Conservation (phyloP, 257 asterid genomes). For the Penstemon eatonii region DNA sequence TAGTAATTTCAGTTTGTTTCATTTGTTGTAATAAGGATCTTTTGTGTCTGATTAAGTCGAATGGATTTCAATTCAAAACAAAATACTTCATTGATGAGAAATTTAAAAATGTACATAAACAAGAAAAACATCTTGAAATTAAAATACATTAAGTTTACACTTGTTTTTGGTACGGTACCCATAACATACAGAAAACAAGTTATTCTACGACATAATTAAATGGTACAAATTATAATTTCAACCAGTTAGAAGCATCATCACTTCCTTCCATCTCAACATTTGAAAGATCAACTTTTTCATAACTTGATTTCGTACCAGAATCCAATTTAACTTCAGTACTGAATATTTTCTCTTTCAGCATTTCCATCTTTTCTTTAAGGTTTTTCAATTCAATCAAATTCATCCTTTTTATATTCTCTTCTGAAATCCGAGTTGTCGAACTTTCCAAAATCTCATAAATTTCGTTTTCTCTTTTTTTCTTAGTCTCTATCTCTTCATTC, state of each 20-base stretch:
- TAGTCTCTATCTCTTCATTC: not conserved
- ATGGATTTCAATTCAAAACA: too few species aligned
- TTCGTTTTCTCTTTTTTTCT: not conserved
- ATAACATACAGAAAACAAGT: too few species aligned
- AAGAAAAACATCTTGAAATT: too few species aligned
- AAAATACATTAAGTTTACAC: too few species aligned
- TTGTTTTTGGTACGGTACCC: too few species aligned
- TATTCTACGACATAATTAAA: too few species aligned
- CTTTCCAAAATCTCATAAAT: not conserved
- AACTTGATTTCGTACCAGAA: too few species aligned
- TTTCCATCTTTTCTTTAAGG: not conserved
- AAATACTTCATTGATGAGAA: too few species aligned
- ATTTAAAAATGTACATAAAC: too few species aligned
- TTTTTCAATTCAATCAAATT: not conserved
- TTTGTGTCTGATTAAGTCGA: not conserved
- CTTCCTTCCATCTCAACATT: conserved; percentile 6
- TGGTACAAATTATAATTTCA: conserved; percentile 1
- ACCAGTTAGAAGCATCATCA: conserved; percentile 1
- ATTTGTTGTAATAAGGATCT: not conserved
- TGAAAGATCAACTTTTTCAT: not conserved
- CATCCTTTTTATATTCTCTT: not conserved
- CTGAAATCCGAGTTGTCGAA: not conserved
- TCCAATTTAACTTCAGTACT: not conserved
- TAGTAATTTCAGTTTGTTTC: not conserved
- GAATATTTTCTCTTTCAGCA: not conserved